Percentiles rank a stretch among this genome's conserved stretches.
Conservation (phyloP, 257 asterid genomes). For the Salvia rosmarinus region DNA sequence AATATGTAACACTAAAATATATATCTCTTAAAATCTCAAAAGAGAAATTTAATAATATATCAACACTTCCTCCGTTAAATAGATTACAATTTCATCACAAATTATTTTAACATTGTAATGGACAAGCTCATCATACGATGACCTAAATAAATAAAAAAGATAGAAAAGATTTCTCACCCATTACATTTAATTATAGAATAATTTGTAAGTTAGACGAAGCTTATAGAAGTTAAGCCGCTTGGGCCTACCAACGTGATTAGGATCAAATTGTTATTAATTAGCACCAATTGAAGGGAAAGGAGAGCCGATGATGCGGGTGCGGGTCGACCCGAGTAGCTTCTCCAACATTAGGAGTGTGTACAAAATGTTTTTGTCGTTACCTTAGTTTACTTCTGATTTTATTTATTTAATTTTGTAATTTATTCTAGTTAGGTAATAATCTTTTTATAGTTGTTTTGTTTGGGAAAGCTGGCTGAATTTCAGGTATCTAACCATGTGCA, state of each 20-base stretch:
- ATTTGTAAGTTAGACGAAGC: background rate
- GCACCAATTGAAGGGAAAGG: conserved; percentile 49
- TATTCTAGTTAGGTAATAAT: conserved; percentile 23
- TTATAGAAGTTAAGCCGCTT: background rate
- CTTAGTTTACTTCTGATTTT: conserved; percentile 27
- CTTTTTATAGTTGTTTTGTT: background rate
- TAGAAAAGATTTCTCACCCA: conserved; percentile 1
- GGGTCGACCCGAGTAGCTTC: conserved; percentile 46
- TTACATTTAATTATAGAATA: background rate
- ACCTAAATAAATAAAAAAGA: background rate
- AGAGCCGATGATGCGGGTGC: conserved; percentile 38
- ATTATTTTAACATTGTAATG: background rate
- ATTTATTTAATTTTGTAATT: background rate
- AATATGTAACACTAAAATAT: no score
- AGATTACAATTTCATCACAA: background rate
- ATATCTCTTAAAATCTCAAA: background rate
- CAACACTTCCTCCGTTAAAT: background rate
- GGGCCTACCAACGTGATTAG: background rate
- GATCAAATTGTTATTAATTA: conserved; percentile 25
- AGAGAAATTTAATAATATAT: background rate
- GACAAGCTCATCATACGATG: background rate
- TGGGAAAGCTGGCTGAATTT: conserved; percentile 34
- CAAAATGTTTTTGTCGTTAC: conserved; percentile 25
- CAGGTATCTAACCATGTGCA: conserved; percentile 51
- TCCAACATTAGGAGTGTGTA: conserved; percentile 61